phyloP scores from a whole-genome alignment of 257 asterid genomes.

The Solanum pinnatisectum region DNA sequence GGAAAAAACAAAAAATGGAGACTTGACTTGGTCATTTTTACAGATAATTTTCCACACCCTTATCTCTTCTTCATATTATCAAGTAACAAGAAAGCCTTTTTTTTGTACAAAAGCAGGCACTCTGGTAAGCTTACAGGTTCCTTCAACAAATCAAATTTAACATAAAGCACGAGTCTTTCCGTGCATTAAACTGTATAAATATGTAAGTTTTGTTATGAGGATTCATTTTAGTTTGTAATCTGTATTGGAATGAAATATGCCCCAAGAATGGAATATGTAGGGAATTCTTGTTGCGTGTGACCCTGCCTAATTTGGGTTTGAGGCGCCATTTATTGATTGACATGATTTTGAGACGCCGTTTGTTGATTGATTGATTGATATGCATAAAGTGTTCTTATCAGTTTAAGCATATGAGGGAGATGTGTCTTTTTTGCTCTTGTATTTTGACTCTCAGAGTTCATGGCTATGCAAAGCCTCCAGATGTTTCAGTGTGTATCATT shows the following conservation, averaged over 20 bases:
- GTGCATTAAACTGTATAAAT: neutral
- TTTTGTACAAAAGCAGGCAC: neutral
- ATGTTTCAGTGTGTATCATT: neutral
- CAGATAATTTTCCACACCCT: neutral
- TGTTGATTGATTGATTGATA: neutral
- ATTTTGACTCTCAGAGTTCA: neutral
- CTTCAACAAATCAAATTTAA: neutral
- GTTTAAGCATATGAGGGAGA: neutral
- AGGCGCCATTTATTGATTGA: neutral
- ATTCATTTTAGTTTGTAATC: neutral
- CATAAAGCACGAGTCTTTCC: neutral
- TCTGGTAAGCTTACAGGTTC: neutral
- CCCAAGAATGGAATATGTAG: neutral
- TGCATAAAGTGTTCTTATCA: neutral
- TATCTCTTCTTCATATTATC: neutral
- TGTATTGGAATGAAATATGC: neutral
- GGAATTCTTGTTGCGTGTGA: neutral
- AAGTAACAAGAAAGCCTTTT: neutral
- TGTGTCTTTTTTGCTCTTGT: neutral
- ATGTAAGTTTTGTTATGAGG: neutral
- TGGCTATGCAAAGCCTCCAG: neutral
- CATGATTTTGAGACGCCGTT: neutral
- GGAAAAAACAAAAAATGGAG: neutral
- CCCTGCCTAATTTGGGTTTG: neutral
- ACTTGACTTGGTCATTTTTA: neutral